phyloP scores from a whole-genome alignment of 345 rosid species.

The Populus nigra region DNA sequence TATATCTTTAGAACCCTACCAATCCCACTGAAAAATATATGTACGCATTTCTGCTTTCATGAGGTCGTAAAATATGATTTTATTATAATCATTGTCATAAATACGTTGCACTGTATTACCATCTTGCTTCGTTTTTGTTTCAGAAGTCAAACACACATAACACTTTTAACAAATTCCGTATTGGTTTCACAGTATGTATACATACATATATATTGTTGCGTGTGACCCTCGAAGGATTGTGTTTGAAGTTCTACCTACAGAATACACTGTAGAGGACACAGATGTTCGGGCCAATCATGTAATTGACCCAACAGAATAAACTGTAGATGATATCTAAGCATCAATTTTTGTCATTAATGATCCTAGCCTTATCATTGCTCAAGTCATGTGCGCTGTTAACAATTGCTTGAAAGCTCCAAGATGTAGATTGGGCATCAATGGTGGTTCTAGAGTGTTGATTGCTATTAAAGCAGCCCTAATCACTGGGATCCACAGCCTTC shows the following conservation, averaged over 20 bases:
- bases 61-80: too few relatives aligned
- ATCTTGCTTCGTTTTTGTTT: too few relatives aligned
- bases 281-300: conserved; percentile 2
- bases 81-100: too few relatives aligned
- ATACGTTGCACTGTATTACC: too few relatives aligned
- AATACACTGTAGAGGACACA: conserved; percentile 10
- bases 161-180: too few relatives aligned
- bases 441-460: neutral
- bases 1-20: too few relatives aligned
- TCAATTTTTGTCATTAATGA: neutral
- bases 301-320: conserved; percentile 7
- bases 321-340: conserved; percentile 3
- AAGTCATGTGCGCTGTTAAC: conserved; percentile 19
- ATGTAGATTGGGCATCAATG: conserved; percentile 6
- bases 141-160: too few relatives aligned
- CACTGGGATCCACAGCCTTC: conserved; percentile 3
- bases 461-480: neutral
- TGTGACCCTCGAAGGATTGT: neutral
- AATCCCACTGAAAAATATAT: too few relatives aligned
- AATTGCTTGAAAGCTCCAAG: conserved; percentile 2
- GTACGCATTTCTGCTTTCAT: too few relatives aligned
- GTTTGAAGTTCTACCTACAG: conserved; percentile 10
- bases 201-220: too few relatives aligned
- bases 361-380: neutral
- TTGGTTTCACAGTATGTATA: neutral